Conservation (phyloP, 495 filamentous ascomycete genomes). For the Collariella sp. region DNA sequence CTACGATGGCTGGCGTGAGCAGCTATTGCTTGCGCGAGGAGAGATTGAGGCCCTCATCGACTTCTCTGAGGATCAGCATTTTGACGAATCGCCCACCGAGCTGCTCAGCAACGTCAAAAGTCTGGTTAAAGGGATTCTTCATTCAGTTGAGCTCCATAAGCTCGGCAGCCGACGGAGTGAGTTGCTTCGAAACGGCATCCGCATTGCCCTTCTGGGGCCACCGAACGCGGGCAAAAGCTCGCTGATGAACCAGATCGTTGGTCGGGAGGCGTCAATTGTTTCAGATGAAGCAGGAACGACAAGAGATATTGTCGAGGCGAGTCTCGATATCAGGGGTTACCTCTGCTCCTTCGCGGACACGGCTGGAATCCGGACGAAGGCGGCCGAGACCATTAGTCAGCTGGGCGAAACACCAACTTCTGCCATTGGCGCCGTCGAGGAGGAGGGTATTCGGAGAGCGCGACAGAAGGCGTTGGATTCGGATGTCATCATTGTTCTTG, state of each 20-base stretch:
- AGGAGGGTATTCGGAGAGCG: constrained; percentile 85
- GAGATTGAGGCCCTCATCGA: constrained; percentile 95
- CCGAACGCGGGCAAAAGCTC: constrained; percentile 96
- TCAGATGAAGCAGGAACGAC: constrained; percentile 88
- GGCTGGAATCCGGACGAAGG: constrained; percentile 59
- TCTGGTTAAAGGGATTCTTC: constrained; percentile 51
- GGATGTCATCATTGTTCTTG: constrained; percentile 76
- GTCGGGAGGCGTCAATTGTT: constrained; percentile 89
- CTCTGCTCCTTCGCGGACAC: constrained; percentile 86
- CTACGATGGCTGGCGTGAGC: constrained; percentile 77
- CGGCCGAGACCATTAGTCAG: constrained; percentile 10
- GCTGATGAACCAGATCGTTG: constrained; percentile 83
- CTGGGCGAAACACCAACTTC: background rate
- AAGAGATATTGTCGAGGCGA: constrained; percentile 85
- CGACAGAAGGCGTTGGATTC: constrained; percentile 71
- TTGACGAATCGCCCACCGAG: constrained; percentile 74
- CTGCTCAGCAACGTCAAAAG: constrained; percentile 58
- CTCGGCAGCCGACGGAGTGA: constrained; percentile 75
- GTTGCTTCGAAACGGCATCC: constrained; percentile 76
- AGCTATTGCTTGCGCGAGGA: constrained; percentile 71
- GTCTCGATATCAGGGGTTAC: constrained; percentile 82
- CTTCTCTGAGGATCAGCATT: constrained; percentile 94
- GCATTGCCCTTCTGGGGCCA: constrained; percentile 75
- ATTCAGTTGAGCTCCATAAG: constrained; percentile 57
- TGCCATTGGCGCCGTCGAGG: constrained; percentile 64